Evolutionary conservation across 2,329 filamentous ascomycete genomes (phyloP), one percentile per base, ranked within the genome.

Genomic region (Diaporthe caulivora): DNA sequence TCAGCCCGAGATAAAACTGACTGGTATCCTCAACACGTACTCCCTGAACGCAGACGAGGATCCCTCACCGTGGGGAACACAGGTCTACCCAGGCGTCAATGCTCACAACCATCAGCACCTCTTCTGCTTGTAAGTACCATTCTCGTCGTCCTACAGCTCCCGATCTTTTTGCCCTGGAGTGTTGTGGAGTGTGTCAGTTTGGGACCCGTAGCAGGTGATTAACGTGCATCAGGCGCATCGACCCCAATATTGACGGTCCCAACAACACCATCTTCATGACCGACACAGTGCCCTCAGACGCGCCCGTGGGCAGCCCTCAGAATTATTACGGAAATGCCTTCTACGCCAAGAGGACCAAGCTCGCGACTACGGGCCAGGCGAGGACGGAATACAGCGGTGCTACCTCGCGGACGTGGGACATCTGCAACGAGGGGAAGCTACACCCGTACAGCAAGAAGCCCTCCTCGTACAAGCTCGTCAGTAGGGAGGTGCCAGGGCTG

Each of bases 61-160:
- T 76, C 93, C 93, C 11, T 87, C 93, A 40, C 94, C 94, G 74
- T 98, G 94, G 94, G 95, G 95, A 72, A 97, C 95, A 0, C 92
- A 97, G 82, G 95, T 98, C 11, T 97, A 96, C 80, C 94, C 94
- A 0, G 87, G 94, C 53, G 95, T 98, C 80, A 97, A 98, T 79
- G 95, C 95, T 0, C 95, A 98, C 85, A 98, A 98, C 85, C 95
- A 98, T 83, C 95, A 98, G 83, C 95, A 98, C 82, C 88, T 98
- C 42, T 98, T 98, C 89, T 98, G 95, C 80, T 86, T 98, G 55
- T n/a, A n/a, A n/a, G n/a, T n/a, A n/a, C n/a, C n/a, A n/a, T n/a
- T n/a, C n/a, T n/a, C n/a, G n/a, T n/a, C n/a, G n/a, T n/a, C n/a
- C n/a, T n/a, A n/a, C n/a, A n/a, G n/a, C n/a, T n/a, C n/a, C n/a